These are phyloP conservation scores for Trichophyton equinum DNA, from an alignment of 2,329 filamentous ascomycete species.

Conservation along the genomic window DNA sequence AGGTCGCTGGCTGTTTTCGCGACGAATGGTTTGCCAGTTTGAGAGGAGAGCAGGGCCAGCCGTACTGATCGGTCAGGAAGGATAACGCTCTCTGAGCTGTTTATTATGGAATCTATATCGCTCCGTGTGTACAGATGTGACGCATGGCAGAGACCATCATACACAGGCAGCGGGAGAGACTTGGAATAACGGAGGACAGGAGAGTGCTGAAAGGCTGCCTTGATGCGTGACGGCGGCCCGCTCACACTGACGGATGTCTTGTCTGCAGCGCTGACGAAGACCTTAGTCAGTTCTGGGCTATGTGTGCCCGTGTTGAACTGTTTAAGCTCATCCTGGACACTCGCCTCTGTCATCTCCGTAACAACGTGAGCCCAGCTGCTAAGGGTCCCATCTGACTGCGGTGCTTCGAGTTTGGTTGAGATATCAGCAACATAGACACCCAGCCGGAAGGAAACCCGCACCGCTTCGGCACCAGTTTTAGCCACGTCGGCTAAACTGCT, in stretches of 20 bases:
- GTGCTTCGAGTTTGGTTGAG: conserved; percentile 33
- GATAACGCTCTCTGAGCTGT: not conserved
- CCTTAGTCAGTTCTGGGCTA: conserved; percentile 13
- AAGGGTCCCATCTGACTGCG: not conserved
- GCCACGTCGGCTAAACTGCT: conserved; percentile 29
- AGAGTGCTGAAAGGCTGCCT: conserved; percentile 15
- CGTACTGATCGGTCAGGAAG: not conserved
- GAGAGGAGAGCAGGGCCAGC: conserved; percentile 14
- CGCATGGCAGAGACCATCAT: conserved; percentile 26
- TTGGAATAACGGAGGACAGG: conserved; percentile 16
- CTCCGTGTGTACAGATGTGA: conserved; percentile 34
- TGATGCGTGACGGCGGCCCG: conserved; percentile 19
- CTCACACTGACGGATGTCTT: conserved; percentile 17
- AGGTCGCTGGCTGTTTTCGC: conserved; percentile 11
- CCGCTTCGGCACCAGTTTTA: conserved; percentile 29
- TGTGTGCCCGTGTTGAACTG: not conserved
- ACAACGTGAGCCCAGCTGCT: not conserved
- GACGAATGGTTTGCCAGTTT: conserved; percentile 12
- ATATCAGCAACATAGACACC: conserved; percentile 34
- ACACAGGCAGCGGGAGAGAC: conserved; percentile 18
- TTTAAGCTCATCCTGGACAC: not conserved
- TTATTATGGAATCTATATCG: conserved; percentile 11
- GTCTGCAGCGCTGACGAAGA: conserved; percentile 19
- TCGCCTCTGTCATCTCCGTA: not conserved
- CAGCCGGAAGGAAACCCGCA: conserved; percentile 37